phyloP scores from a whole-genome alignment of 2,329 filamentous ascomycete species.

The Diaporthe vaccinii region DNA sequence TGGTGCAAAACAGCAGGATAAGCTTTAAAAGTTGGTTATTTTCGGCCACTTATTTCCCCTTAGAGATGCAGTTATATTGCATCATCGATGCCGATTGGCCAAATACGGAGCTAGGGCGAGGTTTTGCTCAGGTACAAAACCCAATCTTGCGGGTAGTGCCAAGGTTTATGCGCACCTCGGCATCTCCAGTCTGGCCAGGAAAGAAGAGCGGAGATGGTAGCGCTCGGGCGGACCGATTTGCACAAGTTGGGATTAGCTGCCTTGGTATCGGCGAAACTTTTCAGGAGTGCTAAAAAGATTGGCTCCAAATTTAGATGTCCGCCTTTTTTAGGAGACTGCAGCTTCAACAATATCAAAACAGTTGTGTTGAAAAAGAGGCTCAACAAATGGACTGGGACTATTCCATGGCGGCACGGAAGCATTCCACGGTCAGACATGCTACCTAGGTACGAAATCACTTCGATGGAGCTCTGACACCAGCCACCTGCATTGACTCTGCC shows the following conservation, averaged over 20 bases:
- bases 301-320: background rate
- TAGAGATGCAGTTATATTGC: background rate
- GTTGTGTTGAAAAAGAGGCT: no score
- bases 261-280: conserved; percentile 1
- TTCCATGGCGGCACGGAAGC: no score
- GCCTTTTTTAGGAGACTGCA: background rate
- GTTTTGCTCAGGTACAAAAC: background rate
- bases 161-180: conserved; percentile 14
- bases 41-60: background rate
- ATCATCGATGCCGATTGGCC: background rate
- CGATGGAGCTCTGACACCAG: background rate
- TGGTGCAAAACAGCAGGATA: no score
- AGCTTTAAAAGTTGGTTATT: background rate
- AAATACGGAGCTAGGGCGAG: background rate
- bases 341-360: no score
- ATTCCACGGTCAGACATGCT: background rate
- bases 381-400: no score
- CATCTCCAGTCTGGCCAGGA: background rate
- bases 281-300: background rate
- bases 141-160: background rate
- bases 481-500: accelerated
- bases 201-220: background rate
- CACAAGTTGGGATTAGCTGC: background rate
- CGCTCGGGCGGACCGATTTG: conserved; percentile 1
- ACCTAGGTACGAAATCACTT: no score